Base-by-base conservation (phyloP, 345 rosid species). In the Populus simonii region DNA sequence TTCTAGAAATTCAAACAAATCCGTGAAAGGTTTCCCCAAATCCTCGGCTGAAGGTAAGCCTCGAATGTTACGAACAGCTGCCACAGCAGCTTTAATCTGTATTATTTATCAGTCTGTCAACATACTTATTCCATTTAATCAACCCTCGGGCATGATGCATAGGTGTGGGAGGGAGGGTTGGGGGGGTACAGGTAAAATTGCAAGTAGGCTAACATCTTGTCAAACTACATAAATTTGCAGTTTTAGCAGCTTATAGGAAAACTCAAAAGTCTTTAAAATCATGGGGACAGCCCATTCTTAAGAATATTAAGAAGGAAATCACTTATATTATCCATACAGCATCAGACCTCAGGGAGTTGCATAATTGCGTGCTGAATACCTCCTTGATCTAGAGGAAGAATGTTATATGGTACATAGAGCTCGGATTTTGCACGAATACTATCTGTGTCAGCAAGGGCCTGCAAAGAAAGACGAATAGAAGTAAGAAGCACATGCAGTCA, bases 361-460 rank as follows among this genome's bases (percentile, higher is more conserved):
- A 91, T 91, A 83, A 93, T 92, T 78, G 94, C 88, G 36, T 91
- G 98, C 89, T 84, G 94, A 86, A 85, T 85, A 36, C 91, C 92
- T 88, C 98, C 98, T 72, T 87, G 86, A 79, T 84, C 92, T 38
- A 93, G 96, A 73, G 98, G 97, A 81, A 95, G 97, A 85, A 95
- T 93, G 89, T 95, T 95, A 85, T 90, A 94, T 1, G 95, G 92
- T 57, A 93, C 90, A 76, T 87, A 89, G 80, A 90, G 80, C 68
- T 84, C 90, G 36, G 93, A 79, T 82, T 84, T 88, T n/a, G 77
- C 84, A n/a, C 81, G 89, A 72, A 83, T 82, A 74, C 78, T 79
- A 18, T 91, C 91, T 82, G 87, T 81, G 67, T 90, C 91, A 73
- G 89, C 89, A 71, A 86, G 80, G 85, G 94, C 93, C 99, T 92